phyloP scores from a whole-genome alignment of 495 filamentous ascomycete genomes.

The Astrothelium macrocarpum region DNA sequence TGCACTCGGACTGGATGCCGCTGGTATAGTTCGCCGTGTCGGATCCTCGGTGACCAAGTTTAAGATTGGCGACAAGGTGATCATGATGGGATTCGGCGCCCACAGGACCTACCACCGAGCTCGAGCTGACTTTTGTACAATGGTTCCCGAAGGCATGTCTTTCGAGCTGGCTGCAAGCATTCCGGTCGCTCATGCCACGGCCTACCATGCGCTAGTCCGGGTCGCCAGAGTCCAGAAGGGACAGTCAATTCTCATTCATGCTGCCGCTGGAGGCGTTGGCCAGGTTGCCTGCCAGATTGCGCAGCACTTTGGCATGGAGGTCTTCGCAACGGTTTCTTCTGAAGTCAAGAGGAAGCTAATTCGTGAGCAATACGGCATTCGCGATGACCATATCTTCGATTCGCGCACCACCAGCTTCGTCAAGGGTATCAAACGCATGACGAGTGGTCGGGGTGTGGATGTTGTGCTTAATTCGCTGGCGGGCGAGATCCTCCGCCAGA shows the following conservation, averaged over 20 bases:
- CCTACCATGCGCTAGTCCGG: conserved; percentile 33
- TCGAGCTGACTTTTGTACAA: too few species aligned
- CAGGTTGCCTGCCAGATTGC: conserved; percentile 41
- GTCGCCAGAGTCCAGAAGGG: conserved; percentile 27
- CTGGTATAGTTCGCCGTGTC: background rate
- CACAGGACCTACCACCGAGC: too few species aligned
- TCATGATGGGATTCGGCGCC: too few species aligned
- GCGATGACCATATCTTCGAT: conserved; percentile 33
- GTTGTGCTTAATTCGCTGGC: conserved; percentile 20
- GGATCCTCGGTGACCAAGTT: background rate
- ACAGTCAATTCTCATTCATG: conserved; percentile 43
- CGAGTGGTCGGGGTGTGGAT: conserved; percentile 16
- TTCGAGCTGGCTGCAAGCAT: conserved; percentile 39
- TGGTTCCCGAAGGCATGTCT: background rate
- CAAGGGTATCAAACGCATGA: conserved; percentile 1
- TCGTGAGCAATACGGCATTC: conserved; percentile 30
- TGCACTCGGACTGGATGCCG: background rate
- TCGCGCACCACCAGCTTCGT: conserved; percentile 4
- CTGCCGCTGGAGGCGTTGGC: conserved; percentile 39
- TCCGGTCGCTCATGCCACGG: conserved; percentile 33
- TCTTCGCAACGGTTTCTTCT: conserved; percentile 41
- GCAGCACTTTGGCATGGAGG: conserved; percentile 24
- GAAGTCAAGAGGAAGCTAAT: conserved; percentile 36
- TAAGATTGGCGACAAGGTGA: background rate
- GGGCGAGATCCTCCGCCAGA: conserved; percentile 12